Evolutionary conservation across 2,329 filamentous ascomycete genomes (phyloP).

Genomic region (Pseudogymnoascus sp.): DNA sequence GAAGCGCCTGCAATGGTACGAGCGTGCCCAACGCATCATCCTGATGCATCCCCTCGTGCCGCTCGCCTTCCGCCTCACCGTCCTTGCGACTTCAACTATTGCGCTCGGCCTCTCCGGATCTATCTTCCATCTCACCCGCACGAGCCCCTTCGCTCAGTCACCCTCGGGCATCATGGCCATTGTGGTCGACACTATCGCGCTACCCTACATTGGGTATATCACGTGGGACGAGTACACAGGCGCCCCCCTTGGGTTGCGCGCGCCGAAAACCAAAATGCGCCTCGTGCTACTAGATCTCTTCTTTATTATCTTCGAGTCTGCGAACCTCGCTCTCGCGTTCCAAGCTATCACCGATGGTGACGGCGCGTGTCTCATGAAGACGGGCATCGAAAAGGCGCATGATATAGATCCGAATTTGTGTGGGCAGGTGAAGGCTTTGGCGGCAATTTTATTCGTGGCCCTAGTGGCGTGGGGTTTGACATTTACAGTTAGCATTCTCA

Average conservation of each 20-base stretch:
- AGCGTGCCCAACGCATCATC: slow-evolving; percentile 17
- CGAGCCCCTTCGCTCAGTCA: slow-evolving; percentile 45
- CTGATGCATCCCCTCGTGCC: slow-evolving; percentile 62
- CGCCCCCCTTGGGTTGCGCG: slow-evolving; percentile 81
- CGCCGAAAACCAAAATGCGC: slow-evolving; percentile 75
- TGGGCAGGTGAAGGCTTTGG: slow-evolving; percentile 60
- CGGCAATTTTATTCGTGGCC: slow-evolving; percentile 71
- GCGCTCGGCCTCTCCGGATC: slow-evolving; percentile 72
- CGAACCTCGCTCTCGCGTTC: slow-evolving; percentile 85
- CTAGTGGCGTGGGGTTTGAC: slow-evolving; percentile 86
- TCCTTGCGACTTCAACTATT: slow-evolving; percentile 74
- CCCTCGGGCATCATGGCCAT: slow-evolving; percentile 84
- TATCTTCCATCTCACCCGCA: slow-evolving; percentile 53
- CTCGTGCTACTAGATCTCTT: slow-evolving; percentile 87
- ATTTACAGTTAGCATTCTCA: slow-evolving; percentile 78
- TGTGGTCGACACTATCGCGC: slow-evolving; percentile 77
- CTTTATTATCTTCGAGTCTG: slow-evolving; percentile 96
- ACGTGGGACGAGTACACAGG: slow-evolving; percentile 95
- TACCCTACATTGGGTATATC: slow-evolving; percentile 88
- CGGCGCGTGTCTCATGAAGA: slow-evolving; percentile 44
- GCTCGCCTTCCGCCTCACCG: slow-evolving; percentile 70
- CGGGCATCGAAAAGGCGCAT: slow-evolving; percentile 31
- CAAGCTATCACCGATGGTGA: slow-evolving; percentile 63
- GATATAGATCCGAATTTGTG: slow-evolving; percentile 42
- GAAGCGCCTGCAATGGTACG: slow-evolving; percentile 15